Base-by-base conservation (phyloP, 169 alveolate species). In the Plasmodium gaboni region DNA sequence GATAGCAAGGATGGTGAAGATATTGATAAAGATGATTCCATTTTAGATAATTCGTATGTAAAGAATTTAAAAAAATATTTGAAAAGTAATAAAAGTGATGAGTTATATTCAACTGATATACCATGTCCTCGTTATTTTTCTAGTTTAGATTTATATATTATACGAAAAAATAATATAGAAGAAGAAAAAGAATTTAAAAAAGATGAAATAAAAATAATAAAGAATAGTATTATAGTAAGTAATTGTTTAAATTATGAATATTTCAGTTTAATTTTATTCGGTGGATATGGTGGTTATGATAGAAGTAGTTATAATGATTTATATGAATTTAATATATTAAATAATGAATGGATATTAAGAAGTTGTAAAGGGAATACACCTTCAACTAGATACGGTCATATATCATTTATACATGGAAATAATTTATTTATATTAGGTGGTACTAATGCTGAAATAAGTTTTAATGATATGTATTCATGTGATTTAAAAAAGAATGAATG, bases 261-360 rank as follows among this genome's bases (percentile, higher is more conserved):
- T 65, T 78, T 78, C 24, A 78, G 89, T 57, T 68, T 78, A n/a
- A 78, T 78, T 38, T 17, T 78, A 24, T 78, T 78, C 53, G 89
- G 89, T n/a, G 89, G 89, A 50, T 78, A 78, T 42, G 89, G 89
- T 38, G 89, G 89, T 2, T 65, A 78, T 69, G 89, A 78, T 59
- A 64, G 89, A 64, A 78, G 70, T 22, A 78, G 89, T 59, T 65
- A 51, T 42, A 78, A 78, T 59, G 89, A 78, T 69, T 15, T 78
- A 42, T 65, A 78, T 9, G 89, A 78, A 78, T 78, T 64, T 32
- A 70, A 65, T 69, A 64, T 78, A 13, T 28, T 78, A 32, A 78
- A 24, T n/a, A 78, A 65, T 38, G 71, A 78, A 28, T 78, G 89
- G 89, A 50, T 65, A 2, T 46, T 78, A 64, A 7, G 89, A 78